Evolutionary conservation across 768 basidiomycete species (phyloP).

Genomic region (Xerocomellus intermedius): DNA sequence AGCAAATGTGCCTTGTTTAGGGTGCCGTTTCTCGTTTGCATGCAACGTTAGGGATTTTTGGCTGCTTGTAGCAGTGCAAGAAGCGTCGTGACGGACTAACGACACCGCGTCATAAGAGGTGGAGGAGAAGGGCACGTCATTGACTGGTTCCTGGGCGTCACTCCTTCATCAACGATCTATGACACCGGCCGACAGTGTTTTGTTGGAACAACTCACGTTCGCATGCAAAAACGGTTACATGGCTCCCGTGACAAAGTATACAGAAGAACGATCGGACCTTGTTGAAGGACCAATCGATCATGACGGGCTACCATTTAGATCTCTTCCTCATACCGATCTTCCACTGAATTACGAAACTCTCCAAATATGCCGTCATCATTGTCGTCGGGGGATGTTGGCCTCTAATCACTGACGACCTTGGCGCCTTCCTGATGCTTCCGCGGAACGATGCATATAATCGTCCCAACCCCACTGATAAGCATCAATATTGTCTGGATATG

Average conservation of each 20-base stretch:
- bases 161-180: neutral
- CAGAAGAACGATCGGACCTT: constrained; percentile 1
- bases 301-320: constrained; percentile 14
- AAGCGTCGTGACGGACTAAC: constrained; percentile 16
- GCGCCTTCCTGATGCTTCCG: constrained; percentile 18
- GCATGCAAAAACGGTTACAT: constrained; percentile 6
- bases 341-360: constrained; percentile 9
- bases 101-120: constrained; percentile 21
- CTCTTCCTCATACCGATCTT: constrained; percentile 33
- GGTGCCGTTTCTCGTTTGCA: neutral
- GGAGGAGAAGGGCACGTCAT: neutral
- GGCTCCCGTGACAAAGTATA: neutral
- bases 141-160: constrained; percentile 3
- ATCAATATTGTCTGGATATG: constrained; percentile 22
- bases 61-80: neutral
- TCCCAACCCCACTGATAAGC: constrained; percentile 13
- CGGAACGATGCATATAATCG: constrained; percentile 8
- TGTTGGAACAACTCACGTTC: constrained; percentile 5
- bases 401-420: constrained; percentile 48
- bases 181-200: neutral
- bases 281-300: constrained; percentile 1
- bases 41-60: neutral
- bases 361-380: constrained; percentile 12
- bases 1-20: neutral
- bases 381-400: constrained; percentile 37